phyloP scores from a whole-genome alignment of 2,329 filamentous ascomycete species.

The Trichoderma asperellum region DNA sequence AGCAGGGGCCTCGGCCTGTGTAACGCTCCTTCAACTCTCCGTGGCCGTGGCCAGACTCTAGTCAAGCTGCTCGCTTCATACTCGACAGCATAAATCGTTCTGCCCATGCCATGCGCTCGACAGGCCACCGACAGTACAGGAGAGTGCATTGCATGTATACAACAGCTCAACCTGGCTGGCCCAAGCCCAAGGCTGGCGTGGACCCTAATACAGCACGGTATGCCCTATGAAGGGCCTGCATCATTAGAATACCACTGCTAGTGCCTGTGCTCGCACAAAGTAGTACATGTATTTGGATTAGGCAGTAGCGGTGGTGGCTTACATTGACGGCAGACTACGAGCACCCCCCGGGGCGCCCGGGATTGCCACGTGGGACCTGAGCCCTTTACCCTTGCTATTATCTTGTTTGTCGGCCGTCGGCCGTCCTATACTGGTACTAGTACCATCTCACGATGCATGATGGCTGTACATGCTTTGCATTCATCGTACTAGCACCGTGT shows the following conservation, averaged over 20 bases:
- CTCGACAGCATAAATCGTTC: background rate
- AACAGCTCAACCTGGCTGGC: background rate
- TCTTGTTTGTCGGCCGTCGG: background rate
- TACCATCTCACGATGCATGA: background rate
- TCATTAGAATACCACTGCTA: no score
- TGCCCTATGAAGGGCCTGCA: background rate
- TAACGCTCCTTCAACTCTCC: background rate
- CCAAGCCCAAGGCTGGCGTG: background rate
- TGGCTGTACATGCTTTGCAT: background rate
- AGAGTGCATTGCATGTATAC: background rate
- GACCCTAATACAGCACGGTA: background rate
- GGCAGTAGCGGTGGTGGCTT: no score
- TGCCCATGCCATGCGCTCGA: background rate
- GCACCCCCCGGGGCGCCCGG: background rate
- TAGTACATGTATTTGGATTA: background rate
- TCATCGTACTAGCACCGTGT: background rate
- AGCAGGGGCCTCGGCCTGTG: slow-evolving; percentile 14
- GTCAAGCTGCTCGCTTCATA: background rate
- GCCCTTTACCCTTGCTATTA: no score
- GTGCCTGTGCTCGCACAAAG: background rate
- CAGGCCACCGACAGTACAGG: background rate
- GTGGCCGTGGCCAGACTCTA: background rate
- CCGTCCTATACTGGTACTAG: background rate
- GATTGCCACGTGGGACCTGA: background rate
- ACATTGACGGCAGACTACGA: no score